Evolutionary conservation across 1,139 yeast species (phyloP), one percentile per base, ranked within the genome.

Genomic region (Yamadazyma friedrichii): DNA sequence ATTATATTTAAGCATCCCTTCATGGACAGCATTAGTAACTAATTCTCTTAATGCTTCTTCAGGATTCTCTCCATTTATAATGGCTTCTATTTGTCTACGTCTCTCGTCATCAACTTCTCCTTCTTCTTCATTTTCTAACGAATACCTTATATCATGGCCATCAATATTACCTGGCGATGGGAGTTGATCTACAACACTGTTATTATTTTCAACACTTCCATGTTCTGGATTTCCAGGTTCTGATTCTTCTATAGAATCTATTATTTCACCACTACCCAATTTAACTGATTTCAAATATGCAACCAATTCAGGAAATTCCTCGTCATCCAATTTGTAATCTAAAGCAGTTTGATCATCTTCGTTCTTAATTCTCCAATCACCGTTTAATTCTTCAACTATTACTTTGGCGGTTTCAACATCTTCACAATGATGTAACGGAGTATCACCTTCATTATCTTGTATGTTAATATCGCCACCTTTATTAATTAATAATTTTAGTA

Each of bases 371-470:
- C 64, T 76, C 59, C 69, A 73, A 61, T 88, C 84, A 0, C 93
- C 96, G 2, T 76, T 71, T 31, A 81, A 71, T 41, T 80, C 78
- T 52, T 80, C 86, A 1, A 93, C 71, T 43, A 93, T 65, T 28
- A 71, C 55, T 50, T 74, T 76, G 2, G 96, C 97, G 1, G 81
- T 74, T 2, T 60, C 66, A 1, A 77, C 64, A 43, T 82, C 85
- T 58, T 94, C 98, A 22, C 82, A 88, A 49, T 89, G 95, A 59
- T 93, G 98, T 48, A 93, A 70, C 0, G 98, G 98, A 0, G 98
- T 86, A 54, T 93, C 99, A 1, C 98, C 98, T 52, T 94, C 98
- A 26, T 68, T 68, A 53, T 93, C 99, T 45, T 74, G 81, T 30
- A 91, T 67, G 59, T 93, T 88, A 24, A 88, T 77, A 56, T 93